Evolutionary conservation across 371 early-diverging fungal species (phyloP).

Genomic region (Paramicrosporidium saccamoebae): DNA sequence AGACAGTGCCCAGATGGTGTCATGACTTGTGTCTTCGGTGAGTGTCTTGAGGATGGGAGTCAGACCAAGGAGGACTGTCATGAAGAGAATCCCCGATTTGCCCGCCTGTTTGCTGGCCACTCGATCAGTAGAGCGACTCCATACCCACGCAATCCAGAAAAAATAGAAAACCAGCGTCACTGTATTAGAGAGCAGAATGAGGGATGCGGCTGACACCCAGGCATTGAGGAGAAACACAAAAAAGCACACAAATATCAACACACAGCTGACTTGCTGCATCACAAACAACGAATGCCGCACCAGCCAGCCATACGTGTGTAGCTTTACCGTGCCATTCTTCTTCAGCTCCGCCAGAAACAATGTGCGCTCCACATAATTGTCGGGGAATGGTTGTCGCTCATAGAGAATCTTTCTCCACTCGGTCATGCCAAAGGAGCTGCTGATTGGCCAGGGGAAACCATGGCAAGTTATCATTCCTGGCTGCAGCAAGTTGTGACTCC

Average conservation of each 20-base stretch:
- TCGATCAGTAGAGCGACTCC: not conserved
- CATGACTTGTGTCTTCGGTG: slow-evolving; percentile 53
- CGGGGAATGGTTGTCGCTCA: slow-evolving; percentile 57
- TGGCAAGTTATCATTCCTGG: too few relatives aligned
- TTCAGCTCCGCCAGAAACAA: slow-evolving; percentile 53
- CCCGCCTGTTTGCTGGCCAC: slow-evolving; percentile 4
- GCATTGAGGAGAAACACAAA: slow-evolving; percentile 30
- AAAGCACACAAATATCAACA: slow-evolving; percentile 46
- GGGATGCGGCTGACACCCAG: slow-evolving; percentile 12
- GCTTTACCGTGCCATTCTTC: slow-evolving; percentile 41
- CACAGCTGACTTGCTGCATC: slow-evolving; percentile 44
- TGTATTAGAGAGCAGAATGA: slow-evolving; percentile 17
- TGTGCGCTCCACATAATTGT: slow-evolving; percentile 62
- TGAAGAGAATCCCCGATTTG: slow-evolving; percentile 36
- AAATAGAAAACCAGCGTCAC: slow-evolving; percentile 21
- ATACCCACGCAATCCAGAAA: slow-evolving; percentile 15
- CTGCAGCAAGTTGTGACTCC: too few relatives aligned
- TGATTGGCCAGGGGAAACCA: too few relatives aligned
- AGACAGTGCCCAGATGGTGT: slow-evolving; percentile 76
- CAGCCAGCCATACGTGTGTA: slow-evolving; percentile 30
- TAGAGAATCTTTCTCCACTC: slow-evolving; percentile 68
- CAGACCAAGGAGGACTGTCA: slow-evolving; percentile 35
- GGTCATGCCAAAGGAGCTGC: too few relatives aligned
- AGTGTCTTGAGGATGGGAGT: slow-evolving; percentile 70
- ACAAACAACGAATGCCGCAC: slow-evolving; percentile 33